A percentile compares a stretch with the other conserved stretches of the same genome.
Conservation (phyloP, 331 rosid species). For the Prunus yedoensis region DNA sequence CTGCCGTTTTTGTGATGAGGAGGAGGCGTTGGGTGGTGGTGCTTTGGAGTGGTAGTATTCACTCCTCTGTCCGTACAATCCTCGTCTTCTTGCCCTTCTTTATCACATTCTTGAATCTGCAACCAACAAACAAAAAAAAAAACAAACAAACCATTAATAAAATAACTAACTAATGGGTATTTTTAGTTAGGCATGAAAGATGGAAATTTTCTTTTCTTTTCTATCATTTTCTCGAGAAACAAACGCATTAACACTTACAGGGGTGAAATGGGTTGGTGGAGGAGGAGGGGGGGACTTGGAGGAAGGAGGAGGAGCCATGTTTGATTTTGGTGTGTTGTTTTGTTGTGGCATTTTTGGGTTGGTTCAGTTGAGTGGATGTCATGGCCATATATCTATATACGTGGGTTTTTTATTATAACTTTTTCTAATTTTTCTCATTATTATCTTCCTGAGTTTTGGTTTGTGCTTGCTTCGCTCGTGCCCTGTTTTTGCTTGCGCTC, state of each 20-base stretch:
- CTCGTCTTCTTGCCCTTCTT: conserved; percentile 43
- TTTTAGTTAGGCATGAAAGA: neutral
- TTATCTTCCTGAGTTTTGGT: neutral
- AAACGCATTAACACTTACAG: conserved; percentile 43
- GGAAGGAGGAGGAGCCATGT: conserved; percentile 58
- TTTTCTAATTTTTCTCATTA: too few relatives aligned
- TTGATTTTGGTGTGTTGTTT: conserved; percentile 1
- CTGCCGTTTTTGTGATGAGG: conserved; percentile 23
- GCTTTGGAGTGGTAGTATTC: conserved; percentile 23
- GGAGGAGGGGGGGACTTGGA: conserved; percentile 58
- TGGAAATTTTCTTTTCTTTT: neutral
- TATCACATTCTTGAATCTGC: conserved; percentile 69
- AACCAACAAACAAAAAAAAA: conserved; percentile 8
- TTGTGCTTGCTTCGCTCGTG: neutral
- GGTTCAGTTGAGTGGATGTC: neutral
- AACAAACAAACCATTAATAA: neutral
- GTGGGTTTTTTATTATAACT: neutral
- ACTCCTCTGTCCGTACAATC: conserved; percentile 24
- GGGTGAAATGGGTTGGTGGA: conserved; percentile 54
- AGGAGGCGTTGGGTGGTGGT: conserved; percentile 54
- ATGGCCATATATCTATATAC: neutral
- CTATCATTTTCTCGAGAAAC: neutral
- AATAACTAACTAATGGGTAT: neutral
- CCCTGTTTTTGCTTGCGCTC: neutral
- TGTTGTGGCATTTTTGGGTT: neutral